Conservation (phyloP, 495 filamentous ascomycete species). For the Penicillium paradoxum region DNA sequence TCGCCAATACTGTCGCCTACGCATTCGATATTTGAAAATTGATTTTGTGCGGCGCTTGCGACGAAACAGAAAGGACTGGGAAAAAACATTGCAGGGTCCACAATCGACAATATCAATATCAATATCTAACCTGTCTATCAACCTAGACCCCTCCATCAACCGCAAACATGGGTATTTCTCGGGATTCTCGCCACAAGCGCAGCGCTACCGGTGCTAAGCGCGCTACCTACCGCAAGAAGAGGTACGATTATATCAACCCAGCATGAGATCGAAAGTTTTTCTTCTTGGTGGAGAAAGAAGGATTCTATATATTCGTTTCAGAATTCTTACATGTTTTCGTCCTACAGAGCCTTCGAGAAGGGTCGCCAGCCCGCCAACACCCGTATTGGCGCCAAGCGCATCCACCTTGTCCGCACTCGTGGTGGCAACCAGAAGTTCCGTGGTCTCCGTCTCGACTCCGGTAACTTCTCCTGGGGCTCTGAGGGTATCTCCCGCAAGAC, state of each 20-base stretch:
- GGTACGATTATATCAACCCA: conserved; percentile 46
- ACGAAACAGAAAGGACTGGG: conserved; percentile 23
- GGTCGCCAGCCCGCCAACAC: conserved; percentile 99
- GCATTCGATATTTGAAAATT: conserved; percentile 3
- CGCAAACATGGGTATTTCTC: conserved; percentile 98
- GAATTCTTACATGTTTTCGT: conserved; percentile 17
- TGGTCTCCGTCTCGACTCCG: conserved; percentile 96
- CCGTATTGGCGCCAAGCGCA: conserved; percentile 96
- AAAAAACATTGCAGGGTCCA: conserved; percentile 8
- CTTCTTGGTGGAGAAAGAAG: conserved; percentile 5
- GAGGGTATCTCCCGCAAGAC: conserved; percentile 97
- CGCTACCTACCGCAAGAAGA: conserved; percentile 85
- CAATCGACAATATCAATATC: conserved; percentile 25
- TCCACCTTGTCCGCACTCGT: conserved; percentile 97
- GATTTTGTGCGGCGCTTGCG: conserved; percentile 12
- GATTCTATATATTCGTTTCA: background rate
- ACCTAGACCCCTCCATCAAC: conserved; percentile 51
- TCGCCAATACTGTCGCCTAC: background rate
- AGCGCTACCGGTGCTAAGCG: conserved; percentile 96
- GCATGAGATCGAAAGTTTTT: conserved; percentile 9
- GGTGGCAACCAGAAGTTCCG: conserved; percentile 99
- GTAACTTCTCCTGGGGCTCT: conserved; percentile 99
- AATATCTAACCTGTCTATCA: conserved; percentile 22
- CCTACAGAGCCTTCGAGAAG: conserved; percentile 92
- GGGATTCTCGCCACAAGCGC: conserved; percentile 99